Conservation (phyloP, 1,139 yeast genomes). For the Yamadazyma pseudoaaseri region DNA sequence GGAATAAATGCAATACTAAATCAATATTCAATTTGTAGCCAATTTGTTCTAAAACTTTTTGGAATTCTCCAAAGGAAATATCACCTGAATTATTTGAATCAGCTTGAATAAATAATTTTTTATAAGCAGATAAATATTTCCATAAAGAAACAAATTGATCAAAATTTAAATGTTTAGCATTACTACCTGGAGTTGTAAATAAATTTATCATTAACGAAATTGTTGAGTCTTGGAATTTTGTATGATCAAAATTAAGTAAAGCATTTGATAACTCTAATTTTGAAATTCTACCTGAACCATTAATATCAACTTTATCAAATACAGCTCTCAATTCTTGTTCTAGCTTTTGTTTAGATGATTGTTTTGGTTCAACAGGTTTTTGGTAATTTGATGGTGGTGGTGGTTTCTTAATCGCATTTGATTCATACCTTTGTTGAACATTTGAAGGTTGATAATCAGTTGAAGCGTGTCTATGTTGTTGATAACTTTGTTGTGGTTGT, state of each 20-base stretch:
- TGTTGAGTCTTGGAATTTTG: conserved; percentile 64
- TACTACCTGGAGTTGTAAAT: conserved; percentile 49
- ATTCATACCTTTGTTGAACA: conserved; percentile 15
- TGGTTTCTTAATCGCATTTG: conserved; percentile 6
- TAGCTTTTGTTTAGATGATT: conserved; percentile 33
- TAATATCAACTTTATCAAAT: conserved; percentile 55
- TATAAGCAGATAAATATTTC: conserved; percentile 73
- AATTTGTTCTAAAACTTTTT: conserved; percentile 63
- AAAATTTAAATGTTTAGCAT: conserved; percentile 43
- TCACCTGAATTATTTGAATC: conserved; percentile 62
- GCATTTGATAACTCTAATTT: conserved; percentile 63
- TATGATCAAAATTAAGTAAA: conserved; percentile 61
- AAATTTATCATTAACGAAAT: conserved; percentile 64
- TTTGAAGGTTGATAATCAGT: conserved; percentile 5
- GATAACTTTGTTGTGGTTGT: conserved; percentile 5
- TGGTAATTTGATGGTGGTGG: conserved; percentile 1
- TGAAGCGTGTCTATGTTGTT: conserved; percentile 2
- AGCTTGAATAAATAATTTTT: conserved; percentile 62
- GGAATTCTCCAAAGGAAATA: conserved; percentile 67
- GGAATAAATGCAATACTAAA: conserved; percentile 61
- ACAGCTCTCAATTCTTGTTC: conserved; percentile 52
- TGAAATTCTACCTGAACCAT: conserved; percentile 56
- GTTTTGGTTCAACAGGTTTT: conserved; percentile 16
- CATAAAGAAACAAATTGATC: conserved; percentile 71
- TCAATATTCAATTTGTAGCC: conserved; percentile 67